Evolutionary conservation across 441 rosid genomes (phyloP), one percentile per base, ranked within the genome.

Genomic region (Melastoma candidum): DNA sequence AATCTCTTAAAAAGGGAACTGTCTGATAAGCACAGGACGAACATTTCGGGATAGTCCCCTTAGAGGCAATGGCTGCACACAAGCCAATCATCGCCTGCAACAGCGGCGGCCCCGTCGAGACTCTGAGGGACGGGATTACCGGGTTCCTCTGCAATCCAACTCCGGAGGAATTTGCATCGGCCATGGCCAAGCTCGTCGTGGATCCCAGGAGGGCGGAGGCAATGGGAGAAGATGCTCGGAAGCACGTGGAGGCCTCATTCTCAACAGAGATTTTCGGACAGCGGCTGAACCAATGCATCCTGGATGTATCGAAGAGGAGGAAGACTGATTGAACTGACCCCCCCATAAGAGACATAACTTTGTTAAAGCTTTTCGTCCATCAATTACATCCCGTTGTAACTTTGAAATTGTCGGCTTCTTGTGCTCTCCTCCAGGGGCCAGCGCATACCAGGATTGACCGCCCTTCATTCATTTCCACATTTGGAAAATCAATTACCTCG

Each of bases 31-130:
- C 75, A 64, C 59, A 92, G 98, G 95, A 84, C 57, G 97, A 92
- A 61, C 97, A 88, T 73, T 85, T 92, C 7, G 98, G 97, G 25
- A 92, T 88, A 50, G 98, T 88, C 59, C 97, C 98, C 1, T 60
- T 88, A 68, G 98, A 92, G 68, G 95, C 97, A 48, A 82, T 81
- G 90, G 97, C 97, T 10, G 90, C 98, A 3, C 52, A 75, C 56
- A 92, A 92, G 61, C 95, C 95, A 0, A 88, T 92, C 6, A 74
- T 88, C 51, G 95, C 98, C 9, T 90, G 92, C 70, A 77, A 80
- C 58, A 86, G 95, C 11, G 97, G 97, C 43, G 94, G 94, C 24
- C 98, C 96, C 4, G 68, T 84, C 60, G 98, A 92, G 69, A 79
- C 97, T 0, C 63, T 92, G 10, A 80, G 70, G 81, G 73, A 69